Percentiles rank a stretch among this genome's conserved stretches.
Evolutionary conservation across 2,329 filamentous ascomycete genomes (phyloP).

Genomic region (Sclerotiophoma versabilis): DNA sequence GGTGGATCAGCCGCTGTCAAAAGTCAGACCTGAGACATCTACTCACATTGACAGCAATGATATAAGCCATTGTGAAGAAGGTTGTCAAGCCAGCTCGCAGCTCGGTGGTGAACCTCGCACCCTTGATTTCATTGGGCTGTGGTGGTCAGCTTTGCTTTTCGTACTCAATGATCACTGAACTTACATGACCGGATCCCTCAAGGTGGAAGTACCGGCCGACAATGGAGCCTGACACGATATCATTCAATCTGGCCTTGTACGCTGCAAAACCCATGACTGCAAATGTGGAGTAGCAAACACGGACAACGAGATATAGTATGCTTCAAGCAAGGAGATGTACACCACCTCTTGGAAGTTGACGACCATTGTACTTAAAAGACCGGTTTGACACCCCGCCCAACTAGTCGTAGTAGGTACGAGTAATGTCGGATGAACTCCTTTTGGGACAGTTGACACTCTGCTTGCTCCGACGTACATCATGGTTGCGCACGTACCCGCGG

Average conservation of each 20-base stretch:
- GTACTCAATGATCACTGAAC: constrained; percentile 41
- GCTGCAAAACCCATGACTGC: constrained; percentile 18
- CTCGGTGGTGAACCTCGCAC: constrained; percentile 82
- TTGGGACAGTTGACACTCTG: constrained; percentile 15
- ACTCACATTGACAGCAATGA: constrained; percentile 68
- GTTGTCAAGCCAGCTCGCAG: constrained; percentile 83
- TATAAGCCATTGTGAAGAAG: constrained; percentile 59
- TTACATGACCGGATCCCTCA: constrained; percentile 82
- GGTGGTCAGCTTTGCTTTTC: constrained; percentile 19
- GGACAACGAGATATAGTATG: neutral
- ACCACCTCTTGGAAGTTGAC: constrained; percentile 8
- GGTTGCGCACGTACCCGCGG: constrained; percentile 15
- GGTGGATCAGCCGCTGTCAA: constrained; percentile 15
- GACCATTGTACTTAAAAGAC: constrained; percentile 15
- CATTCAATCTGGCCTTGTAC: constrained; percentile 35
- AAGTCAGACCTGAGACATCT: constrained; percentile 40
- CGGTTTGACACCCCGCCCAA: constrained; percentile 16
- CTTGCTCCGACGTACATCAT: constrained; percentile 9
- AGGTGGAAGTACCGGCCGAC: constrained; percentile 68
- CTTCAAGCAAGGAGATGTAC: constrained; percentile 11
- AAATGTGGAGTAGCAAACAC: constrained; percentile 1
- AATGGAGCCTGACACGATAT: constrained; percentile 40
- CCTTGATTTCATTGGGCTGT: constrained; percentile 73
- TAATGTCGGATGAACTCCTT: constrained; percentile 17
- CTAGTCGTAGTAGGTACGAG: constrained; percentile 15